Evolutionary conservation across 805 yeast genomes (phyloP).

Genomic region (Lachancea cidri): DNA sequence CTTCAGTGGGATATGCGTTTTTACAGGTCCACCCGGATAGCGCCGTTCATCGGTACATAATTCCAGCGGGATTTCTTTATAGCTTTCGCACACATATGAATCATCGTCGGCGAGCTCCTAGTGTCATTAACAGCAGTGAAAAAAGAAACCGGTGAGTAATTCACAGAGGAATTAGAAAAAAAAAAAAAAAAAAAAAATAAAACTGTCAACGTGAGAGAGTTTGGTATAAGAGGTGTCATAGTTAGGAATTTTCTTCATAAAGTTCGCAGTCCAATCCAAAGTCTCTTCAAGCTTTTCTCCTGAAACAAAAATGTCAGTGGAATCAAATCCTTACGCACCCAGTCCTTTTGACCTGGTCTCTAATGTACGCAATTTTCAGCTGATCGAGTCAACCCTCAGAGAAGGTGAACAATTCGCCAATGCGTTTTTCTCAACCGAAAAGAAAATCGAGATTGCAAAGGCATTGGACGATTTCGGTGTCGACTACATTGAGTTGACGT

Average conservation of each 20-base stretch:
- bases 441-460: constrained; percentile 93
- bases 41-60: neutral
- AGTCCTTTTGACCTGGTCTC: constrained; percentile 89
- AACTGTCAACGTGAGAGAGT: too few species aligned
- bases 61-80: neutral
- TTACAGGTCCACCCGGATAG: too few species aligned
- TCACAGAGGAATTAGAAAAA: too few species aligned
- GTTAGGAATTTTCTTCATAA: too few species aligned
- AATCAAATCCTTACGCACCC: constrained; percentile 84
- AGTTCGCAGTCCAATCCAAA: too few species aligned
- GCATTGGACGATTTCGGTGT: constrained; percentile 98
- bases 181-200: too few species aligned
- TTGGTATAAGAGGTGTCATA: too few species aligned
- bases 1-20: too few species aligned
- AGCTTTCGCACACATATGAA: neutral
- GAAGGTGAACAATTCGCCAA: constrained; percentile 99
- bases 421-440: constrained; percentile 90
- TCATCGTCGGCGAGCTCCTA: too few species aligned
- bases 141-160: neutral
- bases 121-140: too few species aligned
- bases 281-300: too few species aligned
- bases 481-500: constrained; percentile 96
- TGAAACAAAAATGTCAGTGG: constrained; percentile 15
- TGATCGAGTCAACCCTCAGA: constrained; percentile 92
- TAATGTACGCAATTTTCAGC: constrained; percentile 81